A percentile compares a stretch with the other conserved stretches of the same genome.
phyloP scores from a whole-genome alignment of 169 alveolate species.

The Hepatocystis sp. region DNA sequence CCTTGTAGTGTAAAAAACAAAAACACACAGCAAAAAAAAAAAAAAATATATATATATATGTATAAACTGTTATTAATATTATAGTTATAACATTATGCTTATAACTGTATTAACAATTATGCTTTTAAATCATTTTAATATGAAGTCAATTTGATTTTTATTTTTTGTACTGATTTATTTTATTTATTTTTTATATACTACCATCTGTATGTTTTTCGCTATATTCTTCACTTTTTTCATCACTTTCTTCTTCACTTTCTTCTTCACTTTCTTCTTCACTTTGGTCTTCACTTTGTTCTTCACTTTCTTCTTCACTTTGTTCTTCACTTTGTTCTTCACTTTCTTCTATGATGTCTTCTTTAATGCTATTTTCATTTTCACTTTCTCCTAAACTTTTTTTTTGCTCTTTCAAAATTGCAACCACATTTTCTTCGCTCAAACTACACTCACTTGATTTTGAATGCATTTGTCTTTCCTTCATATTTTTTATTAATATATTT shows the following conservation, averaged over 20 bases:
- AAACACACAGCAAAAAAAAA: too few species aligned
- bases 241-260: constrained; percentile 19
- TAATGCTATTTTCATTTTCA: constrained; percentile 11
- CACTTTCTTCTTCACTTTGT: neutral
- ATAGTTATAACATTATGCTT: too few species aligned
- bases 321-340: constrained; percentile 4
- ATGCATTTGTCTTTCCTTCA: constrained; percentile 1
- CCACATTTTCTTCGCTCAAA: constrained; percentile 2
- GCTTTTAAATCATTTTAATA: too few species aligned
- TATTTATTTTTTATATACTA: neutral
- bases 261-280: constrained; percentile 44
- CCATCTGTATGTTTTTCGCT: neutral
- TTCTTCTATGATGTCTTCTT: constrained; percentile 8
- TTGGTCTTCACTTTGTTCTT: neutral
- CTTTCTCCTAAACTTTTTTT: constrained; percentile 1
- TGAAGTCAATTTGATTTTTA: neutral
- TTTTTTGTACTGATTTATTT: constrained; percentile 21
- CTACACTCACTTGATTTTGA: too few species aligned
- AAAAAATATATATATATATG: too few species aligned
- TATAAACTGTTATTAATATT: too few species aligned
- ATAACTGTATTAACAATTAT: too few species aligned
- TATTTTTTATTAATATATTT: constrained; percentile 15
- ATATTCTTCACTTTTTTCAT: neutral
- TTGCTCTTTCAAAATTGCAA: constrained; percentile 5
- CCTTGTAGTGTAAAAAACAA: too few species aligned